Evolutionary conservation across 805 yeast genomes (phyloP).

Genomic region (Yamadazyma takamatsuzukensis): DNA sequence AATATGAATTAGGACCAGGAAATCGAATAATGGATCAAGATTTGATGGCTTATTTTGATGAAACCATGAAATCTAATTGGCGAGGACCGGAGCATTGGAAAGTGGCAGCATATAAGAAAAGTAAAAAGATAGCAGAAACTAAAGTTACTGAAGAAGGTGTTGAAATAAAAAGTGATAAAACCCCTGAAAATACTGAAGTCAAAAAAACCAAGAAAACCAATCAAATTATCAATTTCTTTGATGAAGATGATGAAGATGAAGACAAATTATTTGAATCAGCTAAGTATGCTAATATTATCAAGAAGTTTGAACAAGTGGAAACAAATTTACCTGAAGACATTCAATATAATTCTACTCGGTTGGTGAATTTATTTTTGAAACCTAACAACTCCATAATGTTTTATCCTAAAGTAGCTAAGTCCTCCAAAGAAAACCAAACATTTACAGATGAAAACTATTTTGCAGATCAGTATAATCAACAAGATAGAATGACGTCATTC

Average conservation of each 20-base stretch:
- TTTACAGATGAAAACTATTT: slow-evolving; percentile 67
- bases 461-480: slow-evolving; percentile 59
- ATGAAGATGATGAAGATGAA: slow-evolving; percentile 26
- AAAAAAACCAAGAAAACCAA: slow-evolving; percentile 15
- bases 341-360: slow-evolving; percentile 63
- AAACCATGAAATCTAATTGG: slow-evolving; percentile 69
- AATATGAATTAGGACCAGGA: slow-evolving; percentile 12
- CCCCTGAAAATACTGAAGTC: slow-evolving; percentile 1
- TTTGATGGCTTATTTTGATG: slow-evolving; percentile 79
- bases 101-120: slow-evolving; percentile 55
- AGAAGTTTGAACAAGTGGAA: slow-evolving; percentile 14
- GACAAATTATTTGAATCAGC: slow-evolving; percentile 33
- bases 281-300: slow-evolving; percentile 14
- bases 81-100: slow-evolving; percentile 93
- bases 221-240: slow-evolving; percentile 28
- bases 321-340: slow-evolving; percentile 69
- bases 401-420: slow-evolving; percentile 12
- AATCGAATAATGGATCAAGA: slow-evolving; percentile 49
- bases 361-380: slow-evolving; percentile 66
- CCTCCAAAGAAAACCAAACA: slow-evolving; percentile 5
- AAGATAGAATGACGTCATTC: slow-evolving; percentile 35
- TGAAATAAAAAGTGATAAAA: slow-evolving; percentile 1
- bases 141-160: slow-evolving; percentile 4
- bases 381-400: slow-evolving; percentile 37
- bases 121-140: slow-evolving; percentile 22